These are phyloP conservation scores for Neopestalotiopsis sp. DNA, from an alignment of 2,329 filamentous ascomycete species.

Conservation along the genomic window DNA sequence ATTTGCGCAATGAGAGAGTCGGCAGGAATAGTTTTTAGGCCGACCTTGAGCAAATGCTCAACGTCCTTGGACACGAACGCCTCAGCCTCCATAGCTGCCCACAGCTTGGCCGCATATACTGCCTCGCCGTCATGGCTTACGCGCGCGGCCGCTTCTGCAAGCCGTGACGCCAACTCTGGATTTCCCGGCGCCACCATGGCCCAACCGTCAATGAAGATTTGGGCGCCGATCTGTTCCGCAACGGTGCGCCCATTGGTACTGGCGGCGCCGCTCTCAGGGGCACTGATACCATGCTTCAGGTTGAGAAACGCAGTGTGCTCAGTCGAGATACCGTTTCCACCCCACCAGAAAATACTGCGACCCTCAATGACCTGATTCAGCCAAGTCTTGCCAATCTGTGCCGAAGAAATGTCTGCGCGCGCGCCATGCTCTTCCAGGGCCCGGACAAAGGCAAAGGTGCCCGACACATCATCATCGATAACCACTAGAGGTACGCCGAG, in stretches of 20 bases:
- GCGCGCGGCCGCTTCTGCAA: slow-evolving; percentile 38
- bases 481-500: slow-evolving; percentile 35
- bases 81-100: slow-evolving; percentile 46
- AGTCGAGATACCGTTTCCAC: slow-evolving; percentile 42
- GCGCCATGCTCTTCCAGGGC: slow-evolving; percentile 40
- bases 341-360: slow-evolving; percentile 44
- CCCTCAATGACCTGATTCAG: slow-evolving; percentile 38
- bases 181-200: slow-evolving; percentile 39
- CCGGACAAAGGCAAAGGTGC: slow-evolving; percentile 42
- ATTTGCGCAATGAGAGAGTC: slow-evolving; percentile 35
- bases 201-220: slow-evolving; percentile 46
- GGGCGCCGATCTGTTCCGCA: slow-evolving; percentile 44
- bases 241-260: slow-evolving; percentile 36
- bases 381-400: slow-evolving; percentile 37
- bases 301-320: slow-evolving; percentile 46
- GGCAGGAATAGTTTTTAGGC: slow-evolving; percentile 33
- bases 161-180: slow-evolving; percentile 35
- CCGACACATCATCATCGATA: slow-evolving; percentile 40
- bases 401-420: slow-evolving; percentile 22
- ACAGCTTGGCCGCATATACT: slow-evolving; percentile 42
- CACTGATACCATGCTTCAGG: slow-evolving; percentile 40
- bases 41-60: slow-evolving; percentile 38
- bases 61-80: slow-evolving; percentile 40
- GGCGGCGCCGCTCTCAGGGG: slow-evolving; percentile 38
- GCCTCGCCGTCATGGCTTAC: slow-evolving; percentile 46